Conservation (phyloP, 2,329 filamentous ascomycete species). For the Fusarium domesticum region DNA sequence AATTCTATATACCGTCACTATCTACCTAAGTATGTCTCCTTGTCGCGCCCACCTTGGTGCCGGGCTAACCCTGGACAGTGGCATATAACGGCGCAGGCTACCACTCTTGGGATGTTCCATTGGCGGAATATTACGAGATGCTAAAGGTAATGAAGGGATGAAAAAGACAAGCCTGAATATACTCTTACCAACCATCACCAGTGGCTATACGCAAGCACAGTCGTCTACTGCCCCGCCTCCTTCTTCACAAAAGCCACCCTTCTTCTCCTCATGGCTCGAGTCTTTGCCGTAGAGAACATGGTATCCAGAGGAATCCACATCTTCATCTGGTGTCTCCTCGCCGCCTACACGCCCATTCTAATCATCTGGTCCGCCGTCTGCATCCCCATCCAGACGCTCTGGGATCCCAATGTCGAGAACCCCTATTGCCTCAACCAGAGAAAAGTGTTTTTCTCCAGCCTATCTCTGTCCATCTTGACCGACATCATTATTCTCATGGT, state of each 20-base stretch:
- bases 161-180: fast-evolving
- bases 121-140: conserved; percentile 18
- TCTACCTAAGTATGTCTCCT: conserved; percentile 17
- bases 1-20: conserved; percentile 7
- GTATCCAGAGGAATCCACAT: conserved; percentile 15
- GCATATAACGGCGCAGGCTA: conserved; percentile 19
- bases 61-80: conserved; percentile 13
- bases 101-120: conserved; percentile 21
- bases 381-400: conserved; percentile 40
- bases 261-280: conserved; percentile 21
- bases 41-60: not conserved
- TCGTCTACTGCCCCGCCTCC: conserved; percentile 19
- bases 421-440: conserved; percentile 37
- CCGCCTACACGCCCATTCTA: conserved; percentile 15
- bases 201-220: conserved; percentile 24
- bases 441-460: conserved; percentile 22
- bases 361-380: conserved; percentile 43
- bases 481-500: conserved; percentile 19
- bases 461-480: conserved; percentile 15
- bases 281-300: conserved; percentile 17
- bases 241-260: conserved; percentile 26
- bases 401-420: conserved; percentile 29
- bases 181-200: conserved; percentile 4
- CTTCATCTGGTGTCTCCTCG: conserved; percentile 18
- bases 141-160: conserved; percentile 11